Conservation (phyloP, 73 alveolate species). For the Stentor roeselii region DNA sequence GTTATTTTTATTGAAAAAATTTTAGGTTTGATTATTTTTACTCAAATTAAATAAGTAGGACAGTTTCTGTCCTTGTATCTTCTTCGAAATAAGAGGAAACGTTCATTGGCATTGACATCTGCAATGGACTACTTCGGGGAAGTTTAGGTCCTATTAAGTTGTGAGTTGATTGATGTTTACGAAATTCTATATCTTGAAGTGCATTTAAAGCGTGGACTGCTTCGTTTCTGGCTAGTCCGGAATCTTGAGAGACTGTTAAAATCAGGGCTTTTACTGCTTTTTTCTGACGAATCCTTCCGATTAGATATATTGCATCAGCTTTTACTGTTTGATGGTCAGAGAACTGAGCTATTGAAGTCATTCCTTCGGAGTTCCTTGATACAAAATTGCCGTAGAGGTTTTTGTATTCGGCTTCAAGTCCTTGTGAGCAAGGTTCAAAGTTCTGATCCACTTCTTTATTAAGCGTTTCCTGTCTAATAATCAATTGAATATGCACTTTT, state of each 20-base stretch:
- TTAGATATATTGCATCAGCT: constrained; percentile 16
- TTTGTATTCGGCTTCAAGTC: background rate
- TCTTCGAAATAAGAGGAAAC: constrained; percentile 1
- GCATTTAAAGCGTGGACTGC: background rate
- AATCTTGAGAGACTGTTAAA: background rate
- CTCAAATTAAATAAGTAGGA: background rate
- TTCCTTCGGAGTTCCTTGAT: background rate
- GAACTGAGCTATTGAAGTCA: no score
- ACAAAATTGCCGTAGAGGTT: background rate
- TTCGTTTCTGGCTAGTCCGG: background rate
- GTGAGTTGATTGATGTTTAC: background rate
- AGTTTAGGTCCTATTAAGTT: constrained; percentile 13
- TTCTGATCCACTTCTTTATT: background rate
- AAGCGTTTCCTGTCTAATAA: background rate
- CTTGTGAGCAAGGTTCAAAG: no score
- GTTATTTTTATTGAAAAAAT: no score
- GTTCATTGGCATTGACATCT: background rate
- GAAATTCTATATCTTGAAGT: background rate
- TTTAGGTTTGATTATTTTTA: no score
- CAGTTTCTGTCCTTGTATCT: constrained; percentile 8
- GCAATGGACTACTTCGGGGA: background rate
- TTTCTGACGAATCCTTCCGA: background rate
- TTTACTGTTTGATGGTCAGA: background rate
- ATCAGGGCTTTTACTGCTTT: constrained; percentile 4
- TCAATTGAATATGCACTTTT: constrained; percentile 5